Base-by-base conservation (phyloP, 2,329 filamentous ascomycete genomes). In the Aspergillus carbonarius region DNA sequence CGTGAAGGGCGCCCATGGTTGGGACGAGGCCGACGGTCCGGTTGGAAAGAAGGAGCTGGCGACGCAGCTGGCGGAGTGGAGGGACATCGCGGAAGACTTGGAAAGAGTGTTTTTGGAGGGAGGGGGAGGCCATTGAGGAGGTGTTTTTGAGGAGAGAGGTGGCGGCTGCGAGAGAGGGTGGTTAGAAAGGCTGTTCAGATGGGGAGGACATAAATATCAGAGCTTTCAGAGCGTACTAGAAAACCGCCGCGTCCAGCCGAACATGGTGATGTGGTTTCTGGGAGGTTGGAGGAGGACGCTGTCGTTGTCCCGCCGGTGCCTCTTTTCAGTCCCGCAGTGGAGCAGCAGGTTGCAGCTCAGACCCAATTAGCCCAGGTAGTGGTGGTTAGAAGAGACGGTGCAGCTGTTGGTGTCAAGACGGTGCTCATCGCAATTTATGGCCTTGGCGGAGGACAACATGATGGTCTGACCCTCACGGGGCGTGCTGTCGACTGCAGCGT, bases 1-100 rank as follows among this genome's bases (percentile, higher is more conserved):
- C 85, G 76, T 99, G 95, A n/a, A 99, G 83, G 51, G 95, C 95
- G 62, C 95, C 95, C 95, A 99, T 98, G 32, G 95, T 99, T 1
- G 95, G 95, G 35, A 99, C 92, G 27, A 99, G 86, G 59, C 90
- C 92, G 58, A 99, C 87, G 46, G 87, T 88, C 58, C 88, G 85
- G 67, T 88, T 84, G 69, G 87, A 82, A 60, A 86, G 77, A 35
- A 86, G 78, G 60, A 92, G 85, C 40, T 86, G 83, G 20, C 80
- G 82, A 35, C 92, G 87, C 81, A 88, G 89, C 67, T 82, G 76
- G 39, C 91, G 90, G 53, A 96, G 80, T 10, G 85, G 81, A 13
- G 87, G 79, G 59, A 95, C 87, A 74, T 91, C 84, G 67, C 91
- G 90, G 72, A 96, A 89, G 68, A 97, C 71, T 60, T 75, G 66